Base-by-base conservation (phyloP, 257 asterid genomes). In the Primulina huaijiensis region DNA sequence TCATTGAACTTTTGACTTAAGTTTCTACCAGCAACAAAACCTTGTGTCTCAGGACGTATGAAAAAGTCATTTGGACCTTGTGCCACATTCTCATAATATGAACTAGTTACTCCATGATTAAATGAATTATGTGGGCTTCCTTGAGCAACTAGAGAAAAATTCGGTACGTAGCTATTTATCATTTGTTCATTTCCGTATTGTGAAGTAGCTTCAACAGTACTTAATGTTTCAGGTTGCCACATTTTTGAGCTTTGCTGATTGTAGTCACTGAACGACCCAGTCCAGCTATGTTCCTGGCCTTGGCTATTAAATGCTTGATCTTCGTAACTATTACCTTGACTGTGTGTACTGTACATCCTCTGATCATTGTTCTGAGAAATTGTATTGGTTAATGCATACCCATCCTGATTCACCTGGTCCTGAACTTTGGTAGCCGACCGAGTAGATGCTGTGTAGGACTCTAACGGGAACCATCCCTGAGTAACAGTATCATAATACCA, bases 401-500 rank as follows among this genome's bases (percentile, higher is more conserved):
- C 85, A 67, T 61, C 80, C 80, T 74, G 89, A 78, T 75, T 74
- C 76, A 65, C 71, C 79, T 83, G 87, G 72, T 65, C 81, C 65
- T 86, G 87, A 62, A 68, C 72, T 78, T 84, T 85, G 71, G 71
- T 65, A 60, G 81, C 72, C 37, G 89, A 76, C 71, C 81, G 95
- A 60, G 38, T 71, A 58, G 94, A 77, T 55, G 83, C 59, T 38
- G 71, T 60, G 60, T 89, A 87, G 4, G 88, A 77, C 37, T 93
- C 97, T 78, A 94, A 80, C n/a, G 81, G 23, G 16, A 79, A 78
- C 97, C 97, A 91, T 62, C 86, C 88, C 70, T 81, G 86, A 29
- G 89, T 77, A 76, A 64, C 80, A 50, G 95, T 82, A 78, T 93
- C 96, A 73, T 89, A 93, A 76, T 87, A 90, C 96, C 96, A 93